Base-by-base conservation (phyloP, 257 asterid genomes). In the Solanum corneliomulleri region DNA sequence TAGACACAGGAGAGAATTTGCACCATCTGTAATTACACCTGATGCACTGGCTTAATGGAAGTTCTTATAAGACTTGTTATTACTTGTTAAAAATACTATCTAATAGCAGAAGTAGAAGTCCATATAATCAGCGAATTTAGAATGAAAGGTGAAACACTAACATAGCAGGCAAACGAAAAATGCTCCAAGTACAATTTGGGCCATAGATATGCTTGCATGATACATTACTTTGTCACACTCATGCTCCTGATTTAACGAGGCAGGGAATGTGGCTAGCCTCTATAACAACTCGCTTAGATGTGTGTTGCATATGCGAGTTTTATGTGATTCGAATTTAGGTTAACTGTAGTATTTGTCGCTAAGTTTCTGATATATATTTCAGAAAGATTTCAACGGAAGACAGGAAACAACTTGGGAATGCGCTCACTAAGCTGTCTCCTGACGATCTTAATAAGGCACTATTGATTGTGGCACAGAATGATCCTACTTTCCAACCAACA, bases 381-480 rank as follows among this genome's bases (percentile, higher is more conserved):
- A 94, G 99, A 88, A 95, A 95, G 91, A 92, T 96, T 92, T 89
- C 99, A 13, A 92, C 92, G 1, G 98, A 96, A 82, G 99, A 96
- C 90, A 96, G 94, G 93, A 95, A 90, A 93, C 93, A 91, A 69
- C 96, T 96, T 33, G 98, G 98, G 75, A 90, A 85, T 82, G 94
- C 97, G 15, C 93, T 96, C 60, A 91, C 96, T 42, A 92, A 89
- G 85, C 87, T 95, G 78, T 90, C 95, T 21, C 92, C 97, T 0
- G 98, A 96, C 78, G 96, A 93, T 68, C 95, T 96, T 64, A 92
- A 92, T 92, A 91, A 93, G 88, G 99, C 98, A 77, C 86, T 96
- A 56, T 92, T 92, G 74, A 93, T 96, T 56, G 89, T 96, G 78
- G 94, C 97, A 82, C 93, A 93, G 86, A 91, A 52, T 70, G 91